Evolutionary conservation across 2,329 filamentous ascomycete genomes (phyloP).

Genomic region (Coniochaeta sp.): DNA sequence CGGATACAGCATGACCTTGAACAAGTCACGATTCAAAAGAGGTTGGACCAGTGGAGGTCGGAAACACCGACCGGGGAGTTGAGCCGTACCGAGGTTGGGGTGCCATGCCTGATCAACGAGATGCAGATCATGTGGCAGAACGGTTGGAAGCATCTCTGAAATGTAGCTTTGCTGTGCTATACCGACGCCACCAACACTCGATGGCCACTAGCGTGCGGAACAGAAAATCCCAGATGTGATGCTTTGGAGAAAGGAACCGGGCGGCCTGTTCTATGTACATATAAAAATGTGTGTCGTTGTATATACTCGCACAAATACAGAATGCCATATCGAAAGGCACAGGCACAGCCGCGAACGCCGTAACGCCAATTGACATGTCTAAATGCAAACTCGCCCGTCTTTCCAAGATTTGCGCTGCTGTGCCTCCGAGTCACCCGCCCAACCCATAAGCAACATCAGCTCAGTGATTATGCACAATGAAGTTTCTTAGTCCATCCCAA

Average conservation of each 20-base stretch:
- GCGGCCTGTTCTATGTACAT: too few species aligned
- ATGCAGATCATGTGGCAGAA: constrained; percentile 53
- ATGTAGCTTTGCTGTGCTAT: background rate
- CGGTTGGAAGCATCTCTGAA: constrained; percentile 49
- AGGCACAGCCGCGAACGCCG: background rate
- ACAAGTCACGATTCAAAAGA: constrained; percentile 27
- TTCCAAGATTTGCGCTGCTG: background rate
- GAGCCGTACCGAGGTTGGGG: constrained; percentile 32
- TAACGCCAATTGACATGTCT: background rate
- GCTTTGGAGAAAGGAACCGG: background rate
- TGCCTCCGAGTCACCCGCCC: too few species aligned
- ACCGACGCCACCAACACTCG: too few species aligned
- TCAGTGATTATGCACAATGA: constrained; percentile 73
- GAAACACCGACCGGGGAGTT: constrained; percentile 22
- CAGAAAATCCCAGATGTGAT: too few species aligned
- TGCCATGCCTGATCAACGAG: constrained; percentile 48
- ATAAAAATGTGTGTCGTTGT: background rate
- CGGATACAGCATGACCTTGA: constrained; percentile 29
- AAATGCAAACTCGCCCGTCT: background rate
- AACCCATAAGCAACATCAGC: background rate
- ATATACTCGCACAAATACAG: background rate
- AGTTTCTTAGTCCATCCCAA: constrained; percentile 80
- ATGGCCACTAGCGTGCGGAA: too few species aligned
- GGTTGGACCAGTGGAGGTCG: constrained; percentile 32
- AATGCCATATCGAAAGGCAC: background rate